Conservation (phyloP, 768 basidiomycete species). For the Albatrellus ellisii region DNA sequence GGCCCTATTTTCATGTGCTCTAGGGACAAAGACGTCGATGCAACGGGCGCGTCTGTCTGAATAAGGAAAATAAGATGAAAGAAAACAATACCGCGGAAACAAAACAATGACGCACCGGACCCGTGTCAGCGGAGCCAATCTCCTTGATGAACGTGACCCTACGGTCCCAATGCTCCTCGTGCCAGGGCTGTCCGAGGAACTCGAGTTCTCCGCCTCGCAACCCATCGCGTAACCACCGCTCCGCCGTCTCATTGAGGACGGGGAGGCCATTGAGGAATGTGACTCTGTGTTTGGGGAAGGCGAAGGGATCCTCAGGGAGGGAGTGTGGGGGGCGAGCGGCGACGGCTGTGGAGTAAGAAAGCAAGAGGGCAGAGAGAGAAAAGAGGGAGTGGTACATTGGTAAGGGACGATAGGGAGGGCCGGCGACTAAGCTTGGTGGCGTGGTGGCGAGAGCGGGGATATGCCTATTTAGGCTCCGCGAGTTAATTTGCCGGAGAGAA, state of each 20-base stretch:
- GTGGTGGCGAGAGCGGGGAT: not conserved
- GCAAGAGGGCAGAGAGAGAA: slow-evolving; percentile 1
- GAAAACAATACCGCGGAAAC: not conserved
- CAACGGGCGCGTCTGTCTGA: slow-evolving; percentile 3
- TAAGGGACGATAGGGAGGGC: not conserved
- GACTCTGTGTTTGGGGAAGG: slow-evolving; percentile 74
- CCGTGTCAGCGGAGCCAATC: slow-evolving; percentile 37
- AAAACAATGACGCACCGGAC: slow-evolving; percentile 14
- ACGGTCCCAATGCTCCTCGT: slow-evolving; percentile 26
- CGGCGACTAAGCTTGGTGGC: not conserved
- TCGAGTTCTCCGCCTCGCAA: slow-evolving; percentile 63
- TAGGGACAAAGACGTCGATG: slow-evolving; percentile 33
- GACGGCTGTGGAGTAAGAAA: slow-evolving; percentile 4
- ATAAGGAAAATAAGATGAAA: slow-evolving; percentile 1
- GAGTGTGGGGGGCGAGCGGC: slow-evolving; percentile 35
- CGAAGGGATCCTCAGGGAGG: slow-evolving; percentile 67
- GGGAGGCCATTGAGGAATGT: slow-evolving; percentile 72
- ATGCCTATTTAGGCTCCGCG: slow-evolving; percentile 13
- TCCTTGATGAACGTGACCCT: slow-evolving; percentile 33
- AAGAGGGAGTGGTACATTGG: not conserved
- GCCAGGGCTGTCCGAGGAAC: slow-evolving; percentile 59
- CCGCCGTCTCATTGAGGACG: slow-evolving; percentile 55
- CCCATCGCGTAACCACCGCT: slow-evolving; percentile 62
- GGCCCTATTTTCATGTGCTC: slow-evolving; percentile 68
- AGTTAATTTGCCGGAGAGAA: slow-evolving; percentile 7